Evolutionary conservation across 2,329 filamentous ascomycete species (phyloP), one percentile per base, ranked within the genome.

Genomic region (Aspergillus udagawae): DNA sequence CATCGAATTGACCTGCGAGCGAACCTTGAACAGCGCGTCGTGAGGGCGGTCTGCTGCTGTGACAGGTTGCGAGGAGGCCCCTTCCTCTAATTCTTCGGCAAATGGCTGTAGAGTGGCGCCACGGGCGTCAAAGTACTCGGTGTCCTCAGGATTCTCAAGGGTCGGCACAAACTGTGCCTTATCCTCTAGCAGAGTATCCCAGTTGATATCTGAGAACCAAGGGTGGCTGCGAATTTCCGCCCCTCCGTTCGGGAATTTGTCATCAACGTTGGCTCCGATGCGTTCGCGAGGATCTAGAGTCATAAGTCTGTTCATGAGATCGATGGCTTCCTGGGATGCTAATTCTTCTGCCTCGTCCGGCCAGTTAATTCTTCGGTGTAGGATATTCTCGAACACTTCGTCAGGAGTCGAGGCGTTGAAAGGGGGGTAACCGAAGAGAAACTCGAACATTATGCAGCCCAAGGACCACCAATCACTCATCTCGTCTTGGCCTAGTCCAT

Each of bases 391-490:
- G 69, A 99, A 99, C 1, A 99, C 94, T 65, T 94, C 83, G 66
- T 99, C 94, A 0, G 94, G 91, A 50, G 92, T 92, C 21, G 83
- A 80, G 1, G 91, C 94, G 72, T 97, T 92, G 74, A 99, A 99
- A 0, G 94, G 94, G 0, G 94, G 94, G 57, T 91, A 88, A 1
- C 94, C 94, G 69, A 91, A 97, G 2, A 99, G 79, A 64, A 96
- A 97, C 69, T 99, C 94, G 67, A 97, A 99, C 74, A 97, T 79
- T 65, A 99, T 97, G 73, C 95, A 99, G 0, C 94, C 94, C n/a
- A 99, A 83, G 23, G 94, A 97, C 94, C 94, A 99, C 94, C 94
- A 99, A 85, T 99, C 94, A 70, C 94, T 97, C 64, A 93, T 94
- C 73, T 97, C 93, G 69, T 99, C 94, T 73, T 99, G 94, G 1